These are phyloP conservation scores for Penicillium rolfsii DNA, from an alignment of 2,329 filamentous ascomycete species.

Conservation along the genomic window DNA sequence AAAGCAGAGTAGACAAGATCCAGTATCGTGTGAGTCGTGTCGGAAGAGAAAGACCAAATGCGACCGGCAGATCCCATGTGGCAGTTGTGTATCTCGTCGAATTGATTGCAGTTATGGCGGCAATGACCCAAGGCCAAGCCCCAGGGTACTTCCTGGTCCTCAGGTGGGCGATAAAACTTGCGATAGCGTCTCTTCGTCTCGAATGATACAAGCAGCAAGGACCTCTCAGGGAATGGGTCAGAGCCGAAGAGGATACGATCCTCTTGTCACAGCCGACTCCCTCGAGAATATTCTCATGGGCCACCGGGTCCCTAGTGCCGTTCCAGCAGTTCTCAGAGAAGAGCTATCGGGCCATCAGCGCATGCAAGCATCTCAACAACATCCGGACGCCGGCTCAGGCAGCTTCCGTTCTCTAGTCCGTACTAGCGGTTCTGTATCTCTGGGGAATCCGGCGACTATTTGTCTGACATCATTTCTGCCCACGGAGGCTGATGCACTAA, in stretches of 20 bases:
- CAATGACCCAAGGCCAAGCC: neutral
- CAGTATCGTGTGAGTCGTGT: slow-evolving; percentile 47
- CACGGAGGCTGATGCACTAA: slow-evolving; percentile 32
- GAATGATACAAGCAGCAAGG: neutral
- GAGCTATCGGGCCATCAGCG: slow-evolving; percentile 19
- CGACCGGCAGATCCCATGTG: slow-evolving; percentile 56
- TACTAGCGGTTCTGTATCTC: slow-evolving; percentile 13
- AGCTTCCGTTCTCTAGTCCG: slow-evolving; percentile 3
- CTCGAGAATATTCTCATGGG: slow-evolving; percentile 37
- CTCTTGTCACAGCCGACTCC: slow-evolving; percentile 32
- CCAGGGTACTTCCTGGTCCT: neutral
- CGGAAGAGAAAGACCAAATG: slow-evolving; percentile 57
- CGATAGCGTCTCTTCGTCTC: slow-evolving; percentile 1
- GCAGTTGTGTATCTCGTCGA: slow-evolving; percentile 47
- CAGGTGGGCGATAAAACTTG: neutral
- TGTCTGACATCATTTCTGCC: slow-evolving; percentile 34
- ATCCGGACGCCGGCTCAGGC: neutral
- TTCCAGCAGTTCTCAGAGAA: slow-evolving; percentile 25
- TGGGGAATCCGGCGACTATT: slow-evolving; percentile 28
- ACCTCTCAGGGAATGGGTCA: neutral
- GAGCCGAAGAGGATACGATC: slow-evolving; percentile 21
- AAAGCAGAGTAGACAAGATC: slow-evolving; percentile 40
- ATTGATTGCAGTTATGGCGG: slow-evolving; percentile 34
- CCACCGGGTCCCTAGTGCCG: slow-evolving; percentile 30
- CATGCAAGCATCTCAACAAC: neutral